These are phyloP conservation scores for Eucalyptus paniculata DNA, from an alignment of 345 rosid species.

Conservation along the genomic window DNA sequence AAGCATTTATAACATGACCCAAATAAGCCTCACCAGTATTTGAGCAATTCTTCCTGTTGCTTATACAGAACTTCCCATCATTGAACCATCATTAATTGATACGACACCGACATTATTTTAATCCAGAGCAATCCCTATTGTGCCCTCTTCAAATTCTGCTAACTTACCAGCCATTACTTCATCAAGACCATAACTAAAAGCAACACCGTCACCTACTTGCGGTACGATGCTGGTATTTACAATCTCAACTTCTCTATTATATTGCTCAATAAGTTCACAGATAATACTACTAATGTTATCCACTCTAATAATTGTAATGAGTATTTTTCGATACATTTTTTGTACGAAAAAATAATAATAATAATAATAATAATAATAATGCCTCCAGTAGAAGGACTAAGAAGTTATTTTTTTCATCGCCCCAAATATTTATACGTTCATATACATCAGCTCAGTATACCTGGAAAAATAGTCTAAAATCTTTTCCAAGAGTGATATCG, in stretches of 20 bases:
- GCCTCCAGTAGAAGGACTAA: background rate
- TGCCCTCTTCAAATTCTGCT: background rate
- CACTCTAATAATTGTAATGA: background rate
- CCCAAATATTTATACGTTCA: background rate
- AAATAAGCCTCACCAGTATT: background rate
- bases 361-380: background rate
- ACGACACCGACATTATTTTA: background rate
- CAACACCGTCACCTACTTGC: background rate
- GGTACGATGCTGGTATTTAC: background rate
- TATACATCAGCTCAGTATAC: conserved; percentile 7
- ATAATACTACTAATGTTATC: background rate
- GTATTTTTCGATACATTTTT: background rate
- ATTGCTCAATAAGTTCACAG: background rate
- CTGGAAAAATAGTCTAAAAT: conserved; percentile 74
- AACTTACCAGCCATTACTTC: background rate
- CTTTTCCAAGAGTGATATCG: conserved; percentile 73
- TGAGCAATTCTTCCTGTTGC: background rate
- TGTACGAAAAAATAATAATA: background rate
- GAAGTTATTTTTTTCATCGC: background rate
- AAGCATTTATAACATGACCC: background rate
- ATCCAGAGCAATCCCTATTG: background rate
- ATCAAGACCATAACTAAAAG: background rate
- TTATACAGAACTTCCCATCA: background rate
- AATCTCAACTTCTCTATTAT: background rate
- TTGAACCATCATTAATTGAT: background rate